A percentile compares a stretch with the other conserved stretches of the same genome.
phyloP scores from a whole-genome alignment of 1,284 basidiomycete genomes.

The Xerocomus amazonicus region DNA sequence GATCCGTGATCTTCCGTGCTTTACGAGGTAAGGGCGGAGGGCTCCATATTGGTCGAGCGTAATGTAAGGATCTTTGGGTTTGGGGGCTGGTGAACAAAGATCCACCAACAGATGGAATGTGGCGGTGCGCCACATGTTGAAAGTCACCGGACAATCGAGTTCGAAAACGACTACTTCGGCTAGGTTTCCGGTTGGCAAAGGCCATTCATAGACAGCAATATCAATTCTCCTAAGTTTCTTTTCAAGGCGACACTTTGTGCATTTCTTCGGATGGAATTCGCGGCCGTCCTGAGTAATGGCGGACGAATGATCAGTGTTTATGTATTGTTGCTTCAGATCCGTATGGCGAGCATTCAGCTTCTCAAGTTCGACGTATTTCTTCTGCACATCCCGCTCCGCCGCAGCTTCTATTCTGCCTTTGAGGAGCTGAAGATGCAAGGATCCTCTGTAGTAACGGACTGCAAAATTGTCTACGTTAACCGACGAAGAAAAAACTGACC shows the following conservation, averaged over 20 bases:
- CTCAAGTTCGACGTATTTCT: constrained; percentile 28
- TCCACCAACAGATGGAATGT: constrained; percentile 39
- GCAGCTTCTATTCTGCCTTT: constrained; percentile 27
- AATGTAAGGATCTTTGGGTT: background rate
- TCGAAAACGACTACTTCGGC: constrained; percentile 43
- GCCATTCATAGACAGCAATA: constrained; percentile 45
- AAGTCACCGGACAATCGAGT: constrained; percentile 37
- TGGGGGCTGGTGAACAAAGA: constrained; percentile 19
- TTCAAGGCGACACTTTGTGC: constrained; percentile 33
- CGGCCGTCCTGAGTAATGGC: background rate
- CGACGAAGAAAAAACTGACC: constrained; percentile 26
- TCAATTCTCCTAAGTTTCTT: constrained; percentile 16
- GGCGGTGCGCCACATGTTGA: constrained; percentile 42
- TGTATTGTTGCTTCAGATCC: constrained; percentile 10
- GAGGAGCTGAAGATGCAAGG: constrained; percentile 19
- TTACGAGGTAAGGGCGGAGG: constrained; percentile 4
- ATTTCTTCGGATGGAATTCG: constrained; percentile 1
- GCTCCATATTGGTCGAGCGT: constrained; percentile 4
- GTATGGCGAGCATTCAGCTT: constrained; percentile 16
- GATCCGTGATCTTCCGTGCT: constrained; percentile 28
- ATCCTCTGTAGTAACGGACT: constrained; percentile 30
- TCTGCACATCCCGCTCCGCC: constrained; percentile 17
- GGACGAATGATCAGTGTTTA: background rate
- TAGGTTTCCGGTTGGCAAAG: constrained; percentile 32
- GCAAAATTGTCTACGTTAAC: constrained; percentile 20